These are phyloP conservation scores for Acacia acuminata DNA, from an alignment of 306 rosid species.

Conservation along the genomic window DNA sequence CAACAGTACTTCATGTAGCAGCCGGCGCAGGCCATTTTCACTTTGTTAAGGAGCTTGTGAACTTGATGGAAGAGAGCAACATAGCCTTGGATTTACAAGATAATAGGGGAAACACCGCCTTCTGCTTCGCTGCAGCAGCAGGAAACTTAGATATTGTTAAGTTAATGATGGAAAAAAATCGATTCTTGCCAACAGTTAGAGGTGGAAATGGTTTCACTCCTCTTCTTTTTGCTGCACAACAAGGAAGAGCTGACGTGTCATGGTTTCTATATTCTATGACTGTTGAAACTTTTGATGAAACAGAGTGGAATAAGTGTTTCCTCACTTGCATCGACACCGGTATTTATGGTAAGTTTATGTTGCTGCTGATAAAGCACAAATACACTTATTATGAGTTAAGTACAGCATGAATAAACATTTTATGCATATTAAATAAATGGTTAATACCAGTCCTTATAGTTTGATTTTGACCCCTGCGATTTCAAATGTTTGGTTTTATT, in stretches of 20 bases:
- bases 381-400: not conserved
- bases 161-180: not conserved
- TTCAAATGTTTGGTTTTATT: too few species aligned
- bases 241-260: slow-evolving; percentile 39
- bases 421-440: not conserved
- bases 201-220: slow-evolving; percentile 30
- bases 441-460: too few species aligned
- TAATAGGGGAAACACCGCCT: slow-evolving; percentile 32
- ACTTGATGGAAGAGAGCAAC: not conserved
- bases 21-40: slow-evolving; percentile 2
- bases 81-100: slow-evolving; percentile 29
- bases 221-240: slow-evolving; percentile 34
- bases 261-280: not conserved
- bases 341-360: slow-evolving; percentile 22
- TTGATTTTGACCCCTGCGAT: too few species aligned
- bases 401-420: too few species aligned
- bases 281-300: not conserved
- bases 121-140: slow-evolving; percentile 34
- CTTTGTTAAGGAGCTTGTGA: not conserved
- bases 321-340: slow-evolving; percentile 33
- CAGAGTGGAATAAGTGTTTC: slow-evolving; percentile 23
- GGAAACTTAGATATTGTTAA: slow-evolving; percentile 13
- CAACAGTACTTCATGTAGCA: slow-evolving; percentile 38
- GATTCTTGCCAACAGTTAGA: not conserved
- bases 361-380: not conserved